Conservation (phyloP, 371 early-diverging fungal species). For the Phascolomyces articulosus region DNA sequence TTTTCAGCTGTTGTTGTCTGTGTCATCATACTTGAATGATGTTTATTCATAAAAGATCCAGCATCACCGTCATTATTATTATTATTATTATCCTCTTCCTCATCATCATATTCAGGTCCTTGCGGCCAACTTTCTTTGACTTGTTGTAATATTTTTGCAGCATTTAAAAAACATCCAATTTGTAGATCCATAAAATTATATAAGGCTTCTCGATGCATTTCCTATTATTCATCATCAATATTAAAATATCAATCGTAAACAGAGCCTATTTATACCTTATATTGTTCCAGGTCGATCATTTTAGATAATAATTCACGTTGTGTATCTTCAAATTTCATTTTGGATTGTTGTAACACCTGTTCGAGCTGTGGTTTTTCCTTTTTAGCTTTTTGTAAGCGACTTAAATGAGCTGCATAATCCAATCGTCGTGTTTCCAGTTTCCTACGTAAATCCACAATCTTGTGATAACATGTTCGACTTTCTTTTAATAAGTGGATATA, state of each 20-base stretch:
- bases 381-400: slow-evolving; percentile 83
- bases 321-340: slow-evolving; percentile 93
- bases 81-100: neutral
- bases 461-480: slow-evolving; percentile 58
- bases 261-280: slow-evolving; percentile 72
- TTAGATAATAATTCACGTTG: slow-evolving; percentile 63
- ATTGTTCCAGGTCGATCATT: slow-evolving; percentile 70
- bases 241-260: too few relatives aligned
- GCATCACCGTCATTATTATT: neutral
- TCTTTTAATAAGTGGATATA: slow-evolving; percentile 48
- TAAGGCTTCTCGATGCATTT: slow-evolving; percentile 57
- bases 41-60: neutral
- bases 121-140: slow-evolving; percentile 11
- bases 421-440: slow-evolving; percentile 88
- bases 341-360: slow-evolving; percentile 87
- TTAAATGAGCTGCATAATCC: slow-evolving; percentile 92
- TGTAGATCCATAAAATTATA: slow-evolving; percentile 58
- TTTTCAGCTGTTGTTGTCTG: neutral
- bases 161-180: slow-evolving; percentile 47
- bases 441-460: slow-evolving; percentile 68
- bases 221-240: slow-evolving; percentile 29
- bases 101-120: slow-evolving; percentile 11
- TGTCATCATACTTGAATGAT: too few relatives aligned
- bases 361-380: slow-evolving; percentile 91
- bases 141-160: slow-evolving; percentile 41